A percentile compares a stretch with the other conserved stretches of the same genome.
Evolutionary conservation across 2,329 filamentous ascomycete genomes (phyloP).

Genomic region (Penicillium psychrosexuale): DNA sequence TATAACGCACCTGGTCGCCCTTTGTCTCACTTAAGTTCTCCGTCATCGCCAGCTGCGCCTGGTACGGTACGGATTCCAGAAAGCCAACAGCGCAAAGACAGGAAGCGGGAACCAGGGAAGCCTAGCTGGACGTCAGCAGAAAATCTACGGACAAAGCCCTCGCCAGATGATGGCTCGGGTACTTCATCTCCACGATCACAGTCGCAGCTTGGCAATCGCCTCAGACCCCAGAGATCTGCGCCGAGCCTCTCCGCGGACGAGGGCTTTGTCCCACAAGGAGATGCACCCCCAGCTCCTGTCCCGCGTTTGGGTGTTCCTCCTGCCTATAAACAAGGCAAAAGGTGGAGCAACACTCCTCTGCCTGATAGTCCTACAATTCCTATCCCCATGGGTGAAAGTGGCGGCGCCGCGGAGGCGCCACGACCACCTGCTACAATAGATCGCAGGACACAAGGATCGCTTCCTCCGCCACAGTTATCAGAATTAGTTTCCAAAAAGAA

Average conservation of each 20-base stretch:
- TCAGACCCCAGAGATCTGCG: constrained; percentile 33
- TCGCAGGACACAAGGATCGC: constrained; percentile 10
- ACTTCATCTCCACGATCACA: constrained; percentile 4
- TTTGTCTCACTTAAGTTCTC: constrained; percentile 21
- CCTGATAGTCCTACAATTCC: constrained; percentile 38
- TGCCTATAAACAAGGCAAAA: constrained; percentile 31
- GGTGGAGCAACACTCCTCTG: constrained; percentile 33
- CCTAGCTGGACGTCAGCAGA: constrained; percentile 23
- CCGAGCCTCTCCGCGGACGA: constrained; percentile 29
- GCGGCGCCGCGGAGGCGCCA: constrained; percentile 7
- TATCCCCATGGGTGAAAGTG: constrained; percentile 12
- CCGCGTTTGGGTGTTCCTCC: constrained; percentile 32
- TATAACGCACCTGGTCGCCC: constrained; percentile 22
- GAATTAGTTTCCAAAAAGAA: constrained; percentile 35
- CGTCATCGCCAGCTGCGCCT: constrained; percentile 18
- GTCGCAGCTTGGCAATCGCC: constrained; percentile 1
- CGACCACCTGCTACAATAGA: constrained; percentile 11
- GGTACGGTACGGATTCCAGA: constrained; percentile 18
- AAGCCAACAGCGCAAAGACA: constrained; percentile 5
- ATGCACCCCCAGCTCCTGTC: constrained; percentile 10
- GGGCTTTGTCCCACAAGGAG: constrained; percentile 9
- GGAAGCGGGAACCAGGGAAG: constrained; percentile 13
- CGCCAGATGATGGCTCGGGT: constrained; percentile 3
- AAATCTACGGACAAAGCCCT: constrained; percentile 20
- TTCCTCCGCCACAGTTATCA: constrained; percentile 15